These are phyloP conservation scores for Aureobasidium melanogenum DNA, from an alignment of 2,329 filamentous ascomycete genomes.

Conservation along the genomic window DNA sequence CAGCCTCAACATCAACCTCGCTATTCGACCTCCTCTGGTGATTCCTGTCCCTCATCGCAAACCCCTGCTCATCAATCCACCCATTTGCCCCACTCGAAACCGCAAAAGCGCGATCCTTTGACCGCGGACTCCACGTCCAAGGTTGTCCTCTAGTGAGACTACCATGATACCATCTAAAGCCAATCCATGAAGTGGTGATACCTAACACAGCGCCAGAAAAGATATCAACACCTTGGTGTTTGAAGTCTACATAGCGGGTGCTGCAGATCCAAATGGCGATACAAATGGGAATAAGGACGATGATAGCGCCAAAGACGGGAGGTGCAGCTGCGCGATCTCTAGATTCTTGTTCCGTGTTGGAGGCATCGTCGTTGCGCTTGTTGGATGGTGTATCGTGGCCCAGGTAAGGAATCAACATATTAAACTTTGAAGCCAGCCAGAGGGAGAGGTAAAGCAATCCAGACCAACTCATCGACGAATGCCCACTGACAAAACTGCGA, in stretches of 20 bases:
- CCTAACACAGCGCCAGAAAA: conserved; percentile 78
- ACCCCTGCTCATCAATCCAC: conserved; percentile 1
- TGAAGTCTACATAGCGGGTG: conserved; percentile 79
- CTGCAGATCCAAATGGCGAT: conserved; percentile 72
- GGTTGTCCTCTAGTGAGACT: conserved; percentile 71
- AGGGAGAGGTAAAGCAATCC: conserved; percentile 79
- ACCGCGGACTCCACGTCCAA: conserved; percentile 82
- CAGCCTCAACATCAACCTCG: conserved; percentile 7
- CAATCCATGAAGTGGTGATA: conserved; percentile 58
- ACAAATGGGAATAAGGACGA: conserved; percentile 63
- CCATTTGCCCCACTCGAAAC: background rate
- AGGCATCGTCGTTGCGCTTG: background rate
- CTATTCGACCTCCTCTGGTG: background rate
- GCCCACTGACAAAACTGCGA: conserved; percentile 72
- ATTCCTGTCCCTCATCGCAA: background rate
- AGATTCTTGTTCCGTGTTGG: background rate
- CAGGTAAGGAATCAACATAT: conserved; percentile 62
- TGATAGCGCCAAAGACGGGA: conserved; percentile 65
- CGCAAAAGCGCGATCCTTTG: conserved; percentile 58
- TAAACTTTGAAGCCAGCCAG: conserved; percentile 77
- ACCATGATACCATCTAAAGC: conserved; percentile 79
- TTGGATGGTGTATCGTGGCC: conserved; percentile 19
- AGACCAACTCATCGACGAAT: conserved; percentile 64
- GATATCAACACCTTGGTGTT: conserved; percentile 89
- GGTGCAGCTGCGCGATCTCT: conserved; percentile 52